phyloP scores from a whole-genome alignment of 345 rosid genomes.

The Arabis hirsuta region DNA sequence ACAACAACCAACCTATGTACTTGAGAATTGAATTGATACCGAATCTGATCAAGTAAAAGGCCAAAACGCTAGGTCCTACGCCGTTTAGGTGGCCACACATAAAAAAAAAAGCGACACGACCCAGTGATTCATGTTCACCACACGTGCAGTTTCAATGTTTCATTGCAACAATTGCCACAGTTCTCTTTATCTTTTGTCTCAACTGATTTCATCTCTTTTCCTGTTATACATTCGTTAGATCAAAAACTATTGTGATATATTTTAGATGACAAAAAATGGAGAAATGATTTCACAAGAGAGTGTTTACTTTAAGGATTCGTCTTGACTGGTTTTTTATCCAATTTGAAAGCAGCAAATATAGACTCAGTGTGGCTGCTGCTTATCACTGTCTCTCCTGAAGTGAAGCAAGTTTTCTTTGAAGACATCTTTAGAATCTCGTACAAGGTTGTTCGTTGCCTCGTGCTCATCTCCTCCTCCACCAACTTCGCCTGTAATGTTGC shows the following conservation, averaged over 20 bases:
- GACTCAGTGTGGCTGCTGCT: slow-evolving; percentile 60
- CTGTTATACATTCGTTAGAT: slow-evolving; percentile 4
- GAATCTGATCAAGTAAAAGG: slow-evolving; percentile 13
- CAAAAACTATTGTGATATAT: neutral
- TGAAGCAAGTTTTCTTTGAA: slow-evolving; percentile 49
- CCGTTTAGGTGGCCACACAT: slow-evolving; percentile 22
- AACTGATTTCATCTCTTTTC: slow-evolving; percentile 17
- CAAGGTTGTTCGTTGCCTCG: slow-evolving; percentile 55
- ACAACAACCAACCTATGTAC: slow-evolving; percentile 28
- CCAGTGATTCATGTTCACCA: slow-evolving; percentile 13
- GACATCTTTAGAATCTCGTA: slow-evolving; percentile 70
- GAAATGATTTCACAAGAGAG: neutral
- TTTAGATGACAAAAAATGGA: neutral
- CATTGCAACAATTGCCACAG: slow-evolving; percentile 2
- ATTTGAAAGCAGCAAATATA: slow-evolving; percentile 77
- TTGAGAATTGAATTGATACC: slow-evolving; percentile 25
- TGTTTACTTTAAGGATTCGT: slow-evolving; percentile 29
- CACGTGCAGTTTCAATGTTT: slow-evolving; percentile 22
- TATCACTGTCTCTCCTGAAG: slow-evolving; percentile 43
- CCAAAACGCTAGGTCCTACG: slow-evolving; percentile 27
- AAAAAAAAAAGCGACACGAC: slow-evolving; percentile 6
- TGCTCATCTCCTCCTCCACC: slow-evolving; percentile 43
- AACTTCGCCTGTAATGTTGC: slow-evolving; percentile 39
- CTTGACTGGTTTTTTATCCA: slow-evolving; percentile 57
- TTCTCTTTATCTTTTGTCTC: neutral